Evolutionary conservation across 192 early-diverging fungal genomes (phyloP).

Genomic region (Coemansia guatemalensis): DNA sequence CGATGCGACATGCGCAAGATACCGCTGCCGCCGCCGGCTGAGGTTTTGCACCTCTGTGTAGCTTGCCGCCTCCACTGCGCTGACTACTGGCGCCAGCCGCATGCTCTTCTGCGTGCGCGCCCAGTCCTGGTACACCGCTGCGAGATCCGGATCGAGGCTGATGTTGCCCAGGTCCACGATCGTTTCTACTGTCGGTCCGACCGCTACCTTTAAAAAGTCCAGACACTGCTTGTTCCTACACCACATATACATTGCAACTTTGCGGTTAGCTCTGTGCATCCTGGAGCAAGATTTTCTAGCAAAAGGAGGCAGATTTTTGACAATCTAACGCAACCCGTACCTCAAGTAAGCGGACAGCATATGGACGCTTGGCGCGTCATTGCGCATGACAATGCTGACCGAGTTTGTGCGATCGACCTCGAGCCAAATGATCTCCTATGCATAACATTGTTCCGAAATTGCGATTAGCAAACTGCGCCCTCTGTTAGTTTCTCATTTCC

Average conservation of each 20-base stretch:
- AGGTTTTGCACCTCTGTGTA: conserved; percentile 53
- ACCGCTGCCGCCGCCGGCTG: conserved; percentile 41
- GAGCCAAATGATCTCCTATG: conserved; percentile 40
- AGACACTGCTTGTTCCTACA: conserved; percentile 27
- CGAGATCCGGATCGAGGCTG: conserved; percentile 40
- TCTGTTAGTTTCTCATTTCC: no score
- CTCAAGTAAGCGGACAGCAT: conserved; percentile 42
- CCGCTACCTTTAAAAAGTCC: conserved; percentile 37
- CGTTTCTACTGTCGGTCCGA: conserved; percentile 38
- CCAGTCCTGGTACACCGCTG: conserved; percentile 48
- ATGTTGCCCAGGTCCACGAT: conserved; percentile 29
- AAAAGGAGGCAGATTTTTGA: no score
- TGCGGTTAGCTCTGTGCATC: neutral
- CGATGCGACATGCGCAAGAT: conserved; percentile 35
- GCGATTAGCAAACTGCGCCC: no score
- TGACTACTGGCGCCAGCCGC: conserved; percentile 25
- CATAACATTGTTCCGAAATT: conserved; percentile 1
- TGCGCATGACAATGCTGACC: conserved; percentile 47
- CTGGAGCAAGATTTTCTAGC: no score
- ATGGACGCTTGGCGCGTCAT: conserved; percentile 47
- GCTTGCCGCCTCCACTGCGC: conserved; percentile 38
- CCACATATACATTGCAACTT: neutral
- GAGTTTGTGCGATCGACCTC: conserved; percentile 45
- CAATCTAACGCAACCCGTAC: neutral
- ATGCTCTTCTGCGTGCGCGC: conserved; percentile 21